Conservation (phyloP, 371 early-diverging fungal species). For the Rhizopus stolonifer region DNA sequence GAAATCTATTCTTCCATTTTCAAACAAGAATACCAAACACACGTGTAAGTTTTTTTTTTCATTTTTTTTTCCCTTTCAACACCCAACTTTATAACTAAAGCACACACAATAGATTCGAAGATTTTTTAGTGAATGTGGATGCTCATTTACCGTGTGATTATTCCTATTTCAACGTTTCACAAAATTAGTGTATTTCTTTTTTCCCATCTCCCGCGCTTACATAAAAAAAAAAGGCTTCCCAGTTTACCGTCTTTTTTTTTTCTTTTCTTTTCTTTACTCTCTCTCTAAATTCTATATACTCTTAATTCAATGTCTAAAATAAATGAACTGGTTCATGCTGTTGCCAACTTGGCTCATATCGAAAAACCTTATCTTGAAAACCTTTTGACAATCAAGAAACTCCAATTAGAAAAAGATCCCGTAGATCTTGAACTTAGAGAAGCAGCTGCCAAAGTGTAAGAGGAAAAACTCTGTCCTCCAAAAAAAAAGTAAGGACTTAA, state of each 20-base stretch:
- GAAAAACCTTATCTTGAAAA: constrained; percentile 36
- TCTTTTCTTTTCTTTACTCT: not conserved
- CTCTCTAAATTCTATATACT: not conserved
- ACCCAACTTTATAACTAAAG: no score
- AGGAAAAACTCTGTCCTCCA: not conserved
- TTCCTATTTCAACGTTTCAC: constrained; percentile 44
- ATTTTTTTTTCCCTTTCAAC: no score
- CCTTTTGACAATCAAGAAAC: constrained; percentile 23
- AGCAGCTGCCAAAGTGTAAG: constrained; percentile 44
- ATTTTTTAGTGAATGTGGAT: constrained; percentile 71
- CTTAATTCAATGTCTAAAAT: constrained; percentile 23
- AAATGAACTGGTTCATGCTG: constrained; percentile 38
- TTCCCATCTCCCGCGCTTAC: not conserved
- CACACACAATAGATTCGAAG: constrained; percentile 53
- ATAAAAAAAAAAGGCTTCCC: not conserved
- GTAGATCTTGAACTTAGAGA: constrained; percentile 31
- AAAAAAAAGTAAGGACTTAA: not conserved
- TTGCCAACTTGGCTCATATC: constrained; percentile 42
- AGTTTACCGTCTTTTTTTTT: not conserved
- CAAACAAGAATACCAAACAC: constrained; percentile 64
- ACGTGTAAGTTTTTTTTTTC: constrained; percentile 31
- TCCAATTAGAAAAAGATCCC: constrained; percentile 33
- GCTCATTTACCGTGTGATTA: constrained; percentile 42
- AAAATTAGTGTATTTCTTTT: not conserved
- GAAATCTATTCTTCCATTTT: constrained; percentile 78